Evolutionary conservation across 352 stramenopile genomes (phyloP).

Genomic region (Phytophthora colocasiae): DNA sequence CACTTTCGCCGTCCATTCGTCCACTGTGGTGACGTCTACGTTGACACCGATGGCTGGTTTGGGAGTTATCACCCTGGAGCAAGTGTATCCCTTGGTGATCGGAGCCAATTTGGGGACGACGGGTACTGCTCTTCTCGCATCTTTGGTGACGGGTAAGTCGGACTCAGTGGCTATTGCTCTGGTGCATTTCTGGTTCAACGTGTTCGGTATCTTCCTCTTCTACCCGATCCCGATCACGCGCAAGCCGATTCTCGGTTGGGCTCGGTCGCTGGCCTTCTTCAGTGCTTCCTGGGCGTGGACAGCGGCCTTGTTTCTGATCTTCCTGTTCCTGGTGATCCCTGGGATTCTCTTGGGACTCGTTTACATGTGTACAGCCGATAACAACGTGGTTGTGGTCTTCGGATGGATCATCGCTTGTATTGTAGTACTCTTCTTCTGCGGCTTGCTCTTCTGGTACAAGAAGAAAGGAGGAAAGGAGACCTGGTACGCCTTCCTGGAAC

Average conservation of each 20-base stretch:
- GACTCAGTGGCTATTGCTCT: slow-evolving; percentile 87
- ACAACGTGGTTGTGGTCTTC: slow-evolving; percentile 14
- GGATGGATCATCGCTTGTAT: slow-evolving; percentile 42
- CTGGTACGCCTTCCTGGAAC: slow-evolving; percentile 48
- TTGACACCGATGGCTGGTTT: slow-evolving; percentile 91
- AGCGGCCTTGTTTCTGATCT: slow-evolving; percentile 52
- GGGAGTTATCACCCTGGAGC: slow-evolving; percentile 85
- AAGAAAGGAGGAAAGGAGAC: slow-evolving; percentile 35
- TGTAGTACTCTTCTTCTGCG: slow-evolving; percentile 13
- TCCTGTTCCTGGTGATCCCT: slow-evolving; percentile 54
- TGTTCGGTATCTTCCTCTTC: slow-evolving; percentile 89
- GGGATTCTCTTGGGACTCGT: slow-evolving; percentile 48
- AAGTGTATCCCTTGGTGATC: slow-evolving; percentile 89
- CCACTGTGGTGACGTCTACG: slow-evolving; percentile 88
- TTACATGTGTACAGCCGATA: slow-evolving; percentile 54
- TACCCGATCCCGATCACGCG: slow-evolving; percentile 91
- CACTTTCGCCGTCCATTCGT: slow-evolving; percentile 90
- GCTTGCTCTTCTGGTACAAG: slow-evolving; percentile 47
- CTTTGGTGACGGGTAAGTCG: slow-evolving; percentile 78
- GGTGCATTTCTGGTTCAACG: slow-evolving; percentile 93
- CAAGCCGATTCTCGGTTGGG: slow-evolving; percentile 69
- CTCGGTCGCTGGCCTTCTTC: slow-evolving; percentile 65
- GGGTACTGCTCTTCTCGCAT: slow-evolving; percentile 80
- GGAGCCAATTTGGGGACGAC: slow-evolving; percentile 93
- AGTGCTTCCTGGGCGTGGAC: slow-evolving; percentile 57